Evolutionary conservation across 345 rosid genomes (phyloP).

Genomic region (Psidium guajava): DNA sequence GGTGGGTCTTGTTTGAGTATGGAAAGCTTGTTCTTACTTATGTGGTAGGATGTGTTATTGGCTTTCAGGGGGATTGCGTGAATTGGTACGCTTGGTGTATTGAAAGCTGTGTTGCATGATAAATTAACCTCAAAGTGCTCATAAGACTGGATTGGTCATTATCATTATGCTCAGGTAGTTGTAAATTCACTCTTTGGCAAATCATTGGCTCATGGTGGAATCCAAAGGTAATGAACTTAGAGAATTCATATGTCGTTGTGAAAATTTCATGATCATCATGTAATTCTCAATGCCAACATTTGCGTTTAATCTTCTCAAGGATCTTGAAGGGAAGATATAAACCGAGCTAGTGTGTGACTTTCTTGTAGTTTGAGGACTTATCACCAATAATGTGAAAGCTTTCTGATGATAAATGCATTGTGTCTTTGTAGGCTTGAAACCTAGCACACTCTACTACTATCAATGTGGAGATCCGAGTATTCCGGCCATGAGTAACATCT

Average conservation of each 20-base stretch:
- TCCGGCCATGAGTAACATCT: conserved; percentile 35
- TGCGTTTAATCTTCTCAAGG: background rate
- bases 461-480: conserved; percentile 66
- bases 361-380: background rate
- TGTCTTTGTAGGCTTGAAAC: conserved; percentile 45
- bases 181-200: background rate
- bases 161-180: background rate
- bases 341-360: background rate
- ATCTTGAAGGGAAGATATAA: background rate
- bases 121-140: background rate
- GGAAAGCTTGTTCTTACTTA: background rate
- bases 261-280: background rate
- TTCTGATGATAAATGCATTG: background rate
- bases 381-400: background rate
- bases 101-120: background rate
- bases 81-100: background rate
- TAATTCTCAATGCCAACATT: background rate
- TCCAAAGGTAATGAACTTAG: background rate
- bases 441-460: conserved; percentile 43
- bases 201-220: background rate
- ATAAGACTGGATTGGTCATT: background rate
- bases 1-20: background rate
- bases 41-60: background rate
- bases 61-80: background rate
- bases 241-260: background rate